Evolutionary conservation across 2,329 filamentous ascomycete species (phyloP), one percentile per base, ranked within the genome.

Genomic region (Ophioceras dolichostomum): DNA sequence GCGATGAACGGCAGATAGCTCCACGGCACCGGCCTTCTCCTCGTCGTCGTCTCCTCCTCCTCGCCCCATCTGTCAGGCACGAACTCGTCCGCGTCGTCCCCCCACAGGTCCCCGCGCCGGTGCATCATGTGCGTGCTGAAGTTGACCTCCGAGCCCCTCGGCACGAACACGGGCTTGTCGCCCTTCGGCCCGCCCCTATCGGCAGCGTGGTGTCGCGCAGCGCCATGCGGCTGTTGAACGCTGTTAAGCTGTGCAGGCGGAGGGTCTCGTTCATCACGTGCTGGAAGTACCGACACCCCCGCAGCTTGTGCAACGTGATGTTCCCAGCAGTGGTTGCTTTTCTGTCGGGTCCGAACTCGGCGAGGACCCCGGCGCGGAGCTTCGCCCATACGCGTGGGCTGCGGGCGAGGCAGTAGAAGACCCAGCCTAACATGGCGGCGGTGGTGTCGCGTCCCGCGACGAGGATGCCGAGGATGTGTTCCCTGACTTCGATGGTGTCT

Each of bases 381-480:
- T 56, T 60, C 21, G 47, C 39, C 47, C 53, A 62, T 21, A 61
- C 52, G n/a, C 50, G 47, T 10, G 56, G 59, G 42, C 55, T 45
- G 18, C 52, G 48, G 3, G 59, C 48, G 3, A 65, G 49, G 4
- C 55, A 48, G 40, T 56, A 55, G 42, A 64, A 54, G 22, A 54
- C 52, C 55, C 60, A 65, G 17, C 54, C 56, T 0, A 70, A 51
- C 2, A 67, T 50, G 18, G 50, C 50, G 14, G 64, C 63, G 0
- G 65, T 70, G 1, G 65, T 85, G 54, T 86, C 82, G 32, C 76
- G 64, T 4, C 79, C 82, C 3, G 81, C 82, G 10, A 86, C 65
- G 2, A 89, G 67, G 9, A 88, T 69, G 8, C 76, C 75, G 32
- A 85, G 73, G 28, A 87, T 65, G 52, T 88, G 82, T 54, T 88